A percentile compares a stretch with the other conserved stretches of the same genome.
These are phyloP conservation scores for Syzygium oleosum DNA, from an alignment of 345 rosid genomes.

Conservation along the genomic window DNA sequence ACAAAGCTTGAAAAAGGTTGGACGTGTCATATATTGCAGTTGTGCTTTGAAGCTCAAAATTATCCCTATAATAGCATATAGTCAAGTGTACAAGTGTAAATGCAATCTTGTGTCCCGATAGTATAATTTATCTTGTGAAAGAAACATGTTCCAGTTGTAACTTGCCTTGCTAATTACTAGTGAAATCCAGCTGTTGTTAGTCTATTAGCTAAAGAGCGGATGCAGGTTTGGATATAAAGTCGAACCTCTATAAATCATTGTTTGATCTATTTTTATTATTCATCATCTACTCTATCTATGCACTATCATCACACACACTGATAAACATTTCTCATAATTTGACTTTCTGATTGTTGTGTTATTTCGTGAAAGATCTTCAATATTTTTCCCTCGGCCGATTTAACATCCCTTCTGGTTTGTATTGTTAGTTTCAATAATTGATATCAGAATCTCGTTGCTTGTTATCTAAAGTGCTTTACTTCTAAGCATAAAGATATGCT, in stretches of 20 bases:
- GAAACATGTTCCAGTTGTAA: not conserved
- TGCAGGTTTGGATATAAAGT: not conserved
- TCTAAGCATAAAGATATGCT: too few relatives aligned
- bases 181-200: not conserved
- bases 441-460: too few relatives aligned
- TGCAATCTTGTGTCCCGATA: not conserved
- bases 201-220: not conserved
- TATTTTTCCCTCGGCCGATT: not conserved
- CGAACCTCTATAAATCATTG: not conserved
- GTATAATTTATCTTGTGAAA: not conserved
- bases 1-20: not conserved
- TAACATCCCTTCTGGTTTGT: not conserved
- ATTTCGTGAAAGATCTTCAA: not conserved
- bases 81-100: not conserved
- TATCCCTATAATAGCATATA: not conserved
- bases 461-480: too few relatives aligned
- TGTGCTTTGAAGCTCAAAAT: not conserved
- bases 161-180: not conserved
- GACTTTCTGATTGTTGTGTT: not conserved
- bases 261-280: not conserved
- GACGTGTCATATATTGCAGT: not conserved
- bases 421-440: not conserved
- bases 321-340: not conserved
- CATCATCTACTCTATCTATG: not conserved
- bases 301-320: not conserved